Base-by-base conservation (phyloP, 2,329 filamentous ascomycete species). In the Xylariales sp. region DNA sequence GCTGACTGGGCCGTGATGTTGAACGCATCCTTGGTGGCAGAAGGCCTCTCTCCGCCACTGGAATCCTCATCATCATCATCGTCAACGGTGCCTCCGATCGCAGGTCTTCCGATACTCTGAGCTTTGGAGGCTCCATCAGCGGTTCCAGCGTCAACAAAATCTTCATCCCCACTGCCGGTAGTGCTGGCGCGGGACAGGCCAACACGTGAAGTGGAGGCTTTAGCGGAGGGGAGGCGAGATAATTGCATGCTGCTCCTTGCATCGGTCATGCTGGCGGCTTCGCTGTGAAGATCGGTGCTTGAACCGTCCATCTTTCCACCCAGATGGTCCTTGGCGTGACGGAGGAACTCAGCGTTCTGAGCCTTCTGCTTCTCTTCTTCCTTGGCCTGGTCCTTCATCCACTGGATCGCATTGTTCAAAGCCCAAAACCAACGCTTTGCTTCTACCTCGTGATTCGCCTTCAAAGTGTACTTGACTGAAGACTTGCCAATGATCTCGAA, bases 381-480 rank as follows among this genome's bases (percentile, higher is more conserved):
- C 50, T 85, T 90, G 6, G 88, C 90, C 64, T 97, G 93, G 55
- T 98, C 93, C 62, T 98, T 98, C 46, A 88, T 84, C 85, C 88
- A 97, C 59, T 97, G 93, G 34, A 98, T 98, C 5, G 93, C 91
- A 59, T 98, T 98, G 66, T 98, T 98, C 46, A 98, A 70, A 1
- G 93, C 88, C 93, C 93, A 98, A 63, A 94, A 98, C 93, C 93
- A 98, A 39, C 93, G 80, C 65, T 98, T 98, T 5, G 93, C 91
- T 62, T 98, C 93, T 19, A 97, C 91, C 56, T 96, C 86, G 62
- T 98, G 93, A 55, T 98, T 98, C 0, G 93, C 93, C 62, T 95
- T 97, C 37, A 98, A 74, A 33, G 94, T 91, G 60, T 98, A 98
- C 65, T 96, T 98, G 59, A 98, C 93, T 1, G 91, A 97, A 1